These are phyloP conservation scores for Rhizomucor miehei DNA, from an alignment of 371 early-diverging fungal genomes.

Conservation along the genomic window DNA sequence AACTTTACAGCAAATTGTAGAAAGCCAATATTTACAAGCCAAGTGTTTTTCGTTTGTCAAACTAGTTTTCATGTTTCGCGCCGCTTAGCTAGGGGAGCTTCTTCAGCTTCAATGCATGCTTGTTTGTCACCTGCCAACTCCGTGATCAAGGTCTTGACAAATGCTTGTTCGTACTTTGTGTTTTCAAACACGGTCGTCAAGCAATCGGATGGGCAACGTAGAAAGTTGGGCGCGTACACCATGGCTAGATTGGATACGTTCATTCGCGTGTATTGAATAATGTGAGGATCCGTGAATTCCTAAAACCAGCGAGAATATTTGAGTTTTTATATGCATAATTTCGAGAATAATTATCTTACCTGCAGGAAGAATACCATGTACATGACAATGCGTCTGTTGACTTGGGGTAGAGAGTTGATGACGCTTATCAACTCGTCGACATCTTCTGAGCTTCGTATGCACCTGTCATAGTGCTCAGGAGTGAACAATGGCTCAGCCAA, in stretches of 20 bases:
- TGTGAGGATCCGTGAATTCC: slow-evolving; percentile 71
- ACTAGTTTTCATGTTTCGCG: too few species aligned
- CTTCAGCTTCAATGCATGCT: too few species aligned
- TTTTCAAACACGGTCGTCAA: slow-evolving; percentile 79
- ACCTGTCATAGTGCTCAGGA: slow-evolving; percentile 70
- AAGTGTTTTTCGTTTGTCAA: too few species aligned
- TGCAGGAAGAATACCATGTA: slow-evolving; percentile 84
- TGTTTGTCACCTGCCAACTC: too few species aligned
- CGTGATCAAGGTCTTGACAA: slow-evolving; percentile 12
- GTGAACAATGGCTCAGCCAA: slow-evolving; percentile 91
- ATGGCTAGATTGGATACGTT: slow-evolving; percentile 87
- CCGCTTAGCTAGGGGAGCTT: too few species aligned
- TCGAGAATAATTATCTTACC: slow-evolving; percentile 26
- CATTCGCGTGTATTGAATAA: slow-evolving; percentile 83
- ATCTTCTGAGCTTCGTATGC: slow-evolving; percentile 61
- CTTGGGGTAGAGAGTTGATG: slow-evolving; percentile 66
- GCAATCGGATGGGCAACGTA: slow-evolving; percentile 84
- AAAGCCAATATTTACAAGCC: too few species aligned
- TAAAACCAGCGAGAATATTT: slow-evolving; percentile 15
- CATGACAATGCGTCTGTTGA: slow-evolving; percentile 73
- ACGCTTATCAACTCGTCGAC: slow-evolving; percentile 58
- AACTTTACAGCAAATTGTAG: too few species aligned
- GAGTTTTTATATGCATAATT: neutral
- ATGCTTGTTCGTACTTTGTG: slow-evolving; percentile 67
- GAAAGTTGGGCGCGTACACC: slow-evolving; percentile 95